phyloP scores from a whole-genome alignment of 768 basidiomycete genomes.

The Amanita thiersii region DNA sequence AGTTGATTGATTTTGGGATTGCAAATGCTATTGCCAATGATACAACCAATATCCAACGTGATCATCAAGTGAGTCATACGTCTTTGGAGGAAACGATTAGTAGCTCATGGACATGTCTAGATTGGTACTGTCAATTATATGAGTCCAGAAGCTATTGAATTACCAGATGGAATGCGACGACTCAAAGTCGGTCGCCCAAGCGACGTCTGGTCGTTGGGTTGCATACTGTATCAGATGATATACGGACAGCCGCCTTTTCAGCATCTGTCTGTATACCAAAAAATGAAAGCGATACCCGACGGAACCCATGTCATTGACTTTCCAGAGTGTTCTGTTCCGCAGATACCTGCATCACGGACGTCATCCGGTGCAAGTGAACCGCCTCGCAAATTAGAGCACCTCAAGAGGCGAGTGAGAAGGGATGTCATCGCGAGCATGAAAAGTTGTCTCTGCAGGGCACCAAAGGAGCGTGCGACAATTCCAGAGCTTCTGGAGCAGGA shows the following conservation, averaged over 20 bases:
- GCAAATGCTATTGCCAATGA: constrained; percentile 98
- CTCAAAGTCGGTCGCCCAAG: constrained; percentile 93
- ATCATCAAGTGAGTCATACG: constrained; percentile 64
- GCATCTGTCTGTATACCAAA: constrained; percentile 72
- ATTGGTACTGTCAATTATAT: constrained; percentile 98
- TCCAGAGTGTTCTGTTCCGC: constrained; percentile 58
- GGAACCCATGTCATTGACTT: constrained; percentile 71
- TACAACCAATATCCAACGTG: constrained; percentile 95
- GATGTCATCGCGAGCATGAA: constrained; percentile 80
- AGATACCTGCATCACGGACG: constrained; percentile 28
- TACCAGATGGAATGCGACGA: constrained; percentile 78
- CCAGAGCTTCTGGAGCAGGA: constrained; percentile 77
- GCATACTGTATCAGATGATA: constrained; percentile 98
- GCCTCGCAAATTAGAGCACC: constrained; percentile 55
- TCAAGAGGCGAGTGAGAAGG: constrained; percentile 60
- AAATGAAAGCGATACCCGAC: constrained; percentile 93
- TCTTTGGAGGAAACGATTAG: background rate
- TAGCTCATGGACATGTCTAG: constrained; percentile 27
- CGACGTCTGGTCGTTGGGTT: constrained; percentile 97
- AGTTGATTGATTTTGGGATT: constrained; percentile 99
- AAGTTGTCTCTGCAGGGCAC: constrained; percentile 68
- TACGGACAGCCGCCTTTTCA: constrained; percentile 93
- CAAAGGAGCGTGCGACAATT: constrained; percentile 83
- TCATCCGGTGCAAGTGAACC: constrained; percentile 26
- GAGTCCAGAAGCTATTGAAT: constrained; percentile 95